Base-by-base conservation (phyloP, 176 grass and related monocot species). In the Musa troglodytarum region DNA sequence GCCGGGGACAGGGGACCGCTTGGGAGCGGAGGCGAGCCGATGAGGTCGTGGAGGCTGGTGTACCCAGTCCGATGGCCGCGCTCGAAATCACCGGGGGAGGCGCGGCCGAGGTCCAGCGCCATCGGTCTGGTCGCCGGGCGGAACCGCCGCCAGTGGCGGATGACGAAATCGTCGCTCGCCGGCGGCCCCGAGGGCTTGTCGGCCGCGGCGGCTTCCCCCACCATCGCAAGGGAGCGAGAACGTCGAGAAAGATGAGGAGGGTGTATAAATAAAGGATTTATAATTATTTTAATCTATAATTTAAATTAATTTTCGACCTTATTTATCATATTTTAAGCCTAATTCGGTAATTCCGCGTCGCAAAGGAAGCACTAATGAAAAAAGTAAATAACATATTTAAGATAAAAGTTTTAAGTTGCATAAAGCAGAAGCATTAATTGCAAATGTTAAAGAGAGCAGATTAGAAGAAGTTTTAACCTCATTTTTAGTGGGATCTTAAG, bases 1-100 rank as follows among this genome's bases (percentile, higher is more conserved):
- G 17, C 3, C 0, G 43, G 43, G 8, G 29, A 70, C 1, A 34
- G 29, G 68, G 68, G 2, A 17, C 43, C 34, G 68, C 13, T 19
- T 15, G 29, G 68, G 1, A 1, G 63, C 63, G 24, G 63, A 6
- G 68, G 43, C 43, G 49, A 70, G 29, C n/a, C 43, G 68, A 70
- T 49, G 34, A 70, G 16, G 68, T 70, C 68, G 15, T 43, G 16
- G 34, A 70, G 68, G 68, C 68, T 70, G 68, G n/a, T 70, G 68
- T 70, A 70, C 1, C 68, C 68, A 19, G 1, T 8, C 10, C 17
- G 29, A 11, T 16, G 7, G 43, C 16, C 1, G 16, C 68, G 29
- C 9, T 49, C 43, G 17, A 19, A 70, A 9, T n/a, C 68, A 17
- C n/a, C n/a, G 16, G 29, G 7, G 29, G 7, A 14, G 68, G 7